phyloP scores from a whole-genome alignment of 306 rosid species.

The Quercus suber region DNA sequence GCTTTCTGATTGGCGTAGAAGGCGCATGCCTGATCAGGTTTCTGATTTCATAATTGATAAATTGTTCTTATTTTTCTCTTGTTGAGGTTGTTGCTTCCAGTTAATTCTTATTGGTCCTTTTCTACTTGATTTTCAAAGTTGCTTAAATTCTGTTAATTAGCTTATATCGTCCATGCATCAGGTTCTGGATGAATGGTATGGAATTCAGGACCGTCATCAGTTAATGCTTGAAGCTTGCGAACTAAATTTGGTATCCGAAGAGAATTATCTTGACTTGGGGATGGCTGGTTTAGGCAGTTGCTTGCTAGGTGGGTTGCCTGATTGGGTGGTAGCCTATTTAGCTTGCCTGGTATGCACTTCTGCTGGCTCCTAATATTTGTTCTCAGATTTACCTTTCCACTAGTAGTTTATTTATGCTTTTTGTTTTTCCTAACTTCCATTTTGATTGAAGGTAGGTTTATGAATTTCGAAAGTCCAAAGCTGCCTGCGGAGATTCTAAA shows the following conservation, averaged over 20 bases:
- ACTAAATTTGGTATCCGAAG: constrained; percentile 68
- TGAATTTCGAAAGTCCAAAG: constrained; percentile 88
- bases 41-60: too few species aligned
- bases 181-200: constrained; percentile 93
- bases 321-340: constrained; percentile 94
- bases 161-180: constrained; percentile 24
- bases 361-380: constrained; percentile 4
- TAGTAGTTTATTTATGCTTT: constrained; percentile 14
- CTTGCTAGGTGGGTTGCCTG: constrained; percentile 92
- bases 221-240: constrained; percentile 94
- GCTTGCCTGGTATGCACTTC: constrained; percentile 79
- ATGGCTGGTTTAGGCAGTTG: constrained; percentile 99
- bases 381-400: constrained; percentile 8
- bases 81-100: too few species aligned
- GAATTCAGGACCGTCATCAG: constrained; percentile 71
- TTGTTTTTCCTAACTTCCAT: constrained; percentile 19
- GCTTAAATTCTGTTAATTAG: constrained; percentile 23
- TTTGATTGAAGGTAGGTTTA: constrained; percentile 82
- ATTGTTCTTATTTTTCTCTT: too few species aligned
- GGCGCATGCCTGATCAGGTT: too few species aligned
- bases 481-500: constrained; percentile 87
- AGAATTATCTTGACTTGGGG: constrained; percentile 80
- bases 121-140: background rate
- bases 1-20: too few species aligned
- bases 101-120: too few species aligned